Percentiles rank a stretch among this genome's conserved stretches.
Conservation (phyloP, 2,329 filamentous ascomycete genomes). For the Myriosclerotinia curreyana region DNA sequence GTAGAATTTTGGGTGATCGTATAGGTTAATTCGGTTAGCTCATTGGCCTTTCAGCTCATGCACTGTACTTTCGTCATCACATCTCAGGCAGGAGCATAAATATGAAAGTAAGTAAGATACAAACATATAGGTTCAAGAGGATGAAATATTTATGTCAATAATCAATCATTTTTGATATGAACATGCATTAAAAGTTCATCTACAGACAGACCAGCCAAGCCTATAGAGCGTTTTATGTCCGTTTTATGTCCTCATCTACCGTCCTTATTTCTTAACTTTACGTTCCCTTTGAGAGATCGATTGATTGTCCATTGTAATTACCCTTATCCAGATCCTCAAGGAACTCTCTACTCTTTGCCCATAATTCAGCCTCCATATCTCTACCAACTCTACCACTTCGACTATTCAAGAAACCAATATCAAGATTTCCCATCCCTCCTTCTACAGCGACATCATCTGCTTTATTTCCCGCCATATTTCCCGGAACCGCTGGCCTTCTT, state of each 20-base stretch:
- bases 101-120: not conserved
- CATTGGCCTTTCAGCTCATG: not conserved
- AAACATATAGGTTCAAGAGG: not conserved
- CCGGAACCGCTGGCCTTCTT: slow-evolving; percentile 1
- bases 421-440: slow-evolving; percentile 56
- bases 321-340: slow-evolving; percentile 44
- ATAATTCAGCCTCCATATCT: slow-evolving; percentile 80
- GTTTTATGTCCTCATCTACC: not conserved
- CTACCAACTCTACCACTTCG: slow-evolving; percentile 76
- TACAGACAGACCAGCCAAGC: no score
- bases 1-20: not conserved
- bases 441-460: slow-evolving; percentile 34
- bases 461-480: slow-evolving; percentile 21
- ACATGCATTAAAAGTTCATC: not conserved
- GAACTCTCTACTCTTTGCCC: slow-evolving; percentile 59
- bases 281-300: slow-evolving; percentile 12
- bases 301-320: slow-evolving; percentile 20
- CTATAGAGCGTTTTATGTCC: not conserved
- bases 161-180: not conserved
- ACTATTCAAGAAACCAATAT: slow-evolving; percentile 88
- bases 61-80: not conserved
- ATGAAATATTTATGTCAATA: not conserved
- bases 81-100: not conserved
- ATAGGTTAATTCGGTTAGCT: slow-evolving; percentile 1
- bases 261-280: slow-evolving; percentile 19